Percentiles rank a stretch among this genome's conserved stretches.
phyloP scores from a whole-genome alignment of 1,139 yeast species.

The Hemisphaericaspora lyxosophila region DNA sequence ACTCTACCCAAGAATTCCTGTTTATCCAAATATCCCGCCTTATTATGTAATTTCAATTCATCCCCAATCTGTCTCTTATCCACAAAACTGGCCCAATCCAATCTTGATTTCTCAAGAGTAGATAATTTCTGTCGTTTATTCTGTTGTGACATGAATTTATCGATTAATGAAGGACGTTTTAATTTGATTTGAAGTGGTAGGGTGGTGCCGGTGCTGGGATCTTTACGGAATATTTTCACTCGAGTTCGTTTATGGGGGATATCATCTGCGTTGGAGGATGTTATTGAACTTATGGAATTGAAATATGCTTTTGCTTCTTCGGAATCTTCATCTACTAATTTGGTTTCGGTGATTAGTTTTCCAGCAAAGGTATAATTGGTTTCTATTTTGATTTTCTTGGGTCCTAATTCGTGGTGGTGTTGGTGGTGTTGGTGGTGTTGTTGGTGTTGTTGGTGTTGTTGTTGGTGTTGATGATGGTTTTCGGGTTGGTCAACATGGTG shows the following conservation, averaged over 20 bases:
- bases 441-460: conserved; percentile 27
- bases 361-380: conserved; percentile 91
- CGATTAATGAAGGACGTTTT: conserved; percentile 76
- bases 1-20: conserved; percentile 86
- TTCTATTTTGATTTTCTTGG: conserved; percentile 64
- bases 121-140: conserved; percentile 65
- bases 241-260: conserved; percentile 22
- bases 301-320: conserved; percentile 86
- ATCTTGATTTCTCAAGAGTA: conserved; percentile 85
- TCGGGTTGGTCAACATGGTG: not conserved
- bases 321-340: conserved; percentile 70
- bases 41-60: conserved; percentile 75
- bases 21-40: conserved; percentile 82
- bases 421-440: conserved; percentile 18
- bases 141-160: conserved; percentile 46
- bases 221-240: conserved; percentile 38
- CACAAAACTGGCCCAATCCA: conserved; percentile 96
- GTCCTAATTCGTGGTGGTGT: conserved; percentile 16
- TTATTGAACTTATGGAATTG: conserved; percentile 47
- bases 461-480: conserved; percentile 34
- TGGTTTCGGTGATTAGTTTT: conserved; percentile 71
- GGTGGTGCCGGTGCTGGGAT: conserved; percentile 33
- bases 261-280: conserved; percentile 15
- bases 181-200: conserved; percentile 39
- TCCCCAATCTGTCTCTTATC: conserved; percentile 82